A percentile compares a stretch with the other conserved stretches of the same genome.
Evolutionary conservation across 2,329 filamentous ascomycete species (phyloP).

Genomic region (Scortechinia acanthostroma): DNA sequence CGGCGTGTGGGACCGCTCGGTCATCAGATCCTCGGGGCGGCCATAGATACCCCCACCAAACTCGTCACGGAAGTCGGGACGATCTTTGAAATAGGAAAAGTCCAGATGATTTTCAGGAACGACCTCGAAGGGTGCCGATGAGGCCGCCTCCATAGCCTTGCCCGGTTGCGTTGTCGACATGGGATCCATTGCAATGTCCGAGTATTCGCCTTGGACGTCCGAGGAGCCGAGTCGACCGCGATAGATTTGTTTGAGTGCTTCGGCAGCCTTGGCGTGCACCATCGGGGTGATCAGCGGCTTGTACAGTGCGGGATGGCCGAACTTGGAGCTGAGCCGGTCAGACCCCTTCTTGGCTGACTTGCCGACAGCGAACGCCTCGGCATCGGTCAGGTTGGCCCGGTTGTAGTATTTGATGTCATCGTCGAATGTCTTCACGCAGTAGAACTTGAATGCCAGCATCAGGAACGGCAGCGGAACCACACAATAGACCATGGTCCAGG

Average conservation of each 20-base stretch:
- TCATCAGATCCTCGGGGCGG: constrained; percentile 27
- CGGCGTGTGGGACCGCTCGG: constrained; percentile 26
- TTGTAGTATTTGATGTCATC: constrained; percentile 74
- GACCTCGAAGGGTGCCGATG: constrained; percentile 47
- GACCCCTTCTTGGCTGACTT: constrained; percentile 8
- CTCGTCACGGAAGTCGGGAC: constrained; percentile 60
- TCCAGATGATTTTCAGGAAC: constrained; percentile 61
- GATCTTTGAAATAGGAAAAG: constrained; percentile 62
- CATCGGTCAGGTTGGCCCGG: constrained; percentile 38
- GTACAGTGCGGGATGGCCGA: constrained; percentile 65
- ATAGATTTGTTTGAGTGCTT: constrained; percentile 59
- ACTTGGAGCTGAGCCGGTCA: constrained; percentile 47
- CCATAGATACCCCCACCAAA: constrained; percentile 48
- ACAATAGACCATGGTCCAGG: constrained; percentile 53
- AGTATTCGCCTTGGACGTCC: constrained; percentile 38
- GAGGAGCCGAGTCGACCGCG: constrained; percentile 46
- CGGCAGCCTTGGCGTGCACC: constrained; percentile 61
- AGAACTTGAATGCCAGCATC: constrained; percentile 78
- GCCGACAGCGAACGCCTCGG: constrained; percentile 7
- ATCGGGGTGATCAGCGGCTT: constrained; percentile 66
- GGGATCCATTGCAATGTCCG: constrained; percentile 53
- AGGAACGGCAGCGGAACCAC: constrained; percentile 72
- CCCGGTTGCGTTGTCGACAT: constrained; percentile 49
- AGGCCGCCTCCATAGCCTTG: constrained; percentile 5
- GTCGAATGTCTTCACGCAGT: constrained; percentile 73